Evolutionary conservation across 169 alveolate genomes (phyloP), one percentile per base, ranked within the genome.

Genomic region (Cytauxzoon felis): DNA sequence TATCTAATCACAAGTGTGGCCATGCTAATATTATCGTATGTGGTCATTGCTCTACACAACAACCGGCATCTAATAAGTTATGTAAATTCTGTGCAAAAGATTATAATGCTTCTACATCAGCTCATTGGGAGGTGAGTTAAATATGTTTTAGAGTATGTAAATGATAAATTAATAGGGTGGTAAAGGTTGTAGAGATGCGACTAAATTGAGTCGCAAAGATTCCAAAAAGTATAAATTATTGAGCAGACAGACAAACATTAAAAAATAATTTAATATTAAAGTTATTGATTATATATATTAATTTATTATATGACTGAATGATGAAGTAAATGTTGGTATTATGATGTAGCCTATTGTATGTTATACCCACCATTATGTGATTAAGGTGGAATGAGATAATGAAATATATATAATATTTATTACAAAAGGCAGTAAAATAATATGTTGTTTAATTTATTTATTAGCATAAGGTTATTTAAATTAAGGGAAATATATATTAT

Each of bases 21-120:
- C 87, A 83, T 87, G 95, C 93, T 18, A 68, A 87, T 43, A 78
- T 90, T 11, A 85, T 90, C 80, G 90, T 90, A 2, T 90, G 95
- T 70, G 95, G 95, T 5, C 86, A 69, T 72, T 90, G 95, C 51
- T 82, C 93, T 26, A 59, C 83, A 27, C 94, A 89, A 65, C 91
- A 83, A 72, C 63, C 75, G 3, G 68, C 81, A 24, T 79, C 91
- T 4, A 82, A 83, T 42, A 81, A 54, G 71, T 75, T 68, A 43
- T 71, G 88, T 66, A 41, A 70, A 42, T 23, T 43, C 63, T 66
- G 88, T 43, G 58, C 71, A 53, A 52, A 79, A 52, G 70, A 60
- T 24, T 53, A 49, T 62, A 51, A 67, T 18, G 91, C 78, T 21
- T 54, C 82, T 16, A 61, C 72, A 23, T 62, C 80, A 30, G 3